Base-by-base conservation (phyloP, 495 filamentous ascomycete genomes). In the Lasiosphaeria miniovina region DNA sequence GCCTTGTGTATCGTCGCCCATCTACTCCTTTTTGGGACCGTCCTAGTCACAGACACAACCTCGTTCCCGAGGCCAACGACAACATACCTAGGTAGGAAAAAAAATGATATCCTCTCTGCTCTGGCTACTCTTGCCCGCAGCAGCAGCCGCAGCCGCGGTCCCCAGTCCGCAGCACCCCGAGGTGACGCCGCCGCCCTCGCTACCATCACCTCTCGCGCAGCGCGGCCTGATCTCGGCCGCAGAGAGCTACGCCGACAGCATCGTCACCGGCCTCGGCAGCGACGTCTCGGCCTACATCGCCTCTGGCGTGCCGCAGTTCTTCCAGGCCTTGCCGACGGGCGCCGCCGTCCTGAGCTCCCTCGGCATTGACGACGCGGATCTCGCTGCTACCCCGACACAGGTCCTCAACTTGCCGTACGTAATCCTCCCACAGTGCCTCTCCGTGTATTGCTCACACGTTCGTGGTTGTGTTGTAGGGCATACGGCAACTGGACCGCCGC, bases 401-500 rank as follows among this genome's bases (percentile, higher is more conserved):
- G 87, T 88, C 15, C 68, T 91, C 53, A 90, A 91, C 63, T 72
- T 92, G 9, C 86, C 87, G 73, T 83, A 65, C 10, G 52, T 59
- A 35, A n/a, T 8, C n/a, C 46, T 41, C 14, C 24, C 24, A 24
- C 24, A 24, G 24, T 24, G 24, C 24, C 4, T 15, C 50, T 31
- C 36, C 57, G 31, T 49, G 10, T 17, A 35, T 17, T 7, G 38
- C 12, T 12, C 24, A 24, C 24, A 24, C 45, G 4, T 46, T 24
- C 3, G 7, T 46, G 36, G 31, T 60, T 35, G 3, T 31, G 38
- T 43, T 14, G 15, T 55, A 84, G 81, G n/a, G 80, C 81, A n/a
- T 92, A 93, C 68, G 89, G 80, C 40, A 93, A 93, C 61, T 92
- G 85, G 82, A 91, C 89, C n/a, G 76, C 82, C 17, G 73, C 82